Percentiles rank a stretch among this genome's conserved stretches.
These are phyloP conservation scores for Zymoseptoria brevis DNA, from an alignment of 2,329 filamentous ascomycete species.

Conservation along the genomic window DNA sequence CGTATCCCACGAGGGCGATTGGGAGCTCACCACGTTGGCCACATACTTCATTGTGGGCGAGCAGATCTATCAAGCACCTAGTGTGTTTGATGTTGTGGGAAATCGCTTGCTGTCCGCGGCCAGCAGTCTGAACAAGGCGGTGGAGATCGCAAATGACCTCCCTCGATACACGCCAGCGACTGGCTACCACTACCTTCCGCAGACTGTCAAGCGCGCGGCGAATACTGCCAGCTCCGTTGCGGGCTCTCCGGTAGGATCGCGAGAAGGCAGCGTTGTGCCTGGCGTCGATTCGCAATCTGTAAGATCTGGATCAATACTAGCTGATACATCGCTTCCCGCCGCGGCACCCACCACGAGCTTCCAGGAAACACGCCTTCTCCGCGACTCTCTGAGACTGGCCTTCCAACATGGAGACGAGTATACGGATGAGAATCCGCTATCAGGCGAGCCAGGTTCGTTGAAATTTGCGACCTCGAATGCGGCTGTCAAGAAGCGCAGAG, in stretches of 20 bases:
- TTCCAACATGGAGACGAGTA: slow-evolving; percentile 52
- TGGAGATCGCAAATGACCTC: slow-evolving; percentile 46
- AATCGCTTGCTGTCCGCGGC: slow-evolving; percentile 46
- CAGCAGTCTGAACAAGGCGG: slow-evolving; percentile 48
- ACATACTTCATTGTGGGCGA: slow-evolving; percentile 56
- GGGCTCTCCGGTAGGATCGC: slow-evolving; percentile 31
- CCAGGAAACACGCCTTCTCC: slow-evolving; percentile 31
- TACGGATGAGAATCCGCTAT: slow-evolving; percentile 56
- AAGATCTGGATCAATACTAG: slow-evolving; percentile 22
- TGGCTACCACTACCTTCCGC: slow-evolving; percentile 50
- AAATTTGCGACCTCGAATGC: slow-evolving; percentile 43
- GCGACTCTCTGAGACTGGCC: slow-evolving; percentile 27
- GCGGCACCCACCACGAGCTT: slow-evolving; percentile 10
- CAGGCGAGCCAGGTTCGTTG: slow-evolving; percentile 56
- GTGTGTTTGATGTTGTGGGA: slow-evolving; percentile 50
- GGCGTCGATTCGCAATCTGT: slow-evolving; percentile 20
- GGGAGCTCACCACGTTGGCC: slow-evolving; percentile 46
- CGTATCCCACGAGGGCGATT: slow-evolving; percentile 37
- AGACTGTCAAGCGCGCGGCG: slow-evolving; percentile 30
- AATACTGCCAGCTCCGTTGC: slow-evolving; percentile 27
- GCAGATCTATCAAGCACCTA: slow-evolving; percentile 54
- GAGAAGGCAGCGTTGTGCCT: slow-evolving; percentile 39
- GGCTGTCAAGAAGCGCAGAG: slow-evolving; percentile 36
- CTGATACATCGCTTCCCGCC: slow-evolving; percentile 18
- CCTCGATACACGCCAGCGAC: slow-evolving; percentile 51